phyloP scores from a whole-genome alignment of 23 red algal species.

The Pyropia yezoensis region DNA sequence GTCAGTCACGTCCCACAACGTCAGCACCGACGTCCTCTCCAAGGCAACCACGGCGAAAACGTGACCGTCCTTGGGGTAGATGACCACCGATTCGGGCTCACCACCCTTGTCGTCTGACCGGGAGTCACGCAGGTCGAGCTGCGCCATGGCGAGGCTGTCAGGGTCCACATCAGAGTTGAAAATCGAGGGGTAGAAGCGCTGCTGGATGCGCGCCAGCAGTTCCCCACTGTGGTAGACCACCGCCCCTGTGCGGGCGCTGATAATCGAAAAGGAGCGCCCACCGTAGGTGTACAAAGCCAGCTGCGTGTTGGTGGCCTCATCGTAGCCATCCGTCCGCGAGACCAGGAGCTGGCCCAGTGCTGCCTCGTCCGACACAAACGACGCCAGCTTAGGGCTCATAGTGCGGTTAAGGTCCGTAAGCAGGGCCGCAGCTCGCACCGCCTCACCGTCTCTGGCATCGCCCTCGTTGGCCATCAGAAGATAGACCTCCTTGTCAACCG shows the following conservation, averaged over 20 bases:
- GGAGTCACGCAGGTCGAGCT: constrained; percentile 30
- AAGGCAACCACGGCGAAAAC: constrained; percentile 33
- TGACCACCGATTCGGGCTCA: constrained; percentile 38
- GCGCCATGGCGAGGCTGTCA: constrained; percentile 9
- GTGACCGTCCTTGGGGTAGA: constrained; percentile 14
- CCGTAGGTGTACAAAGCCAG: constrained; percentile 62
- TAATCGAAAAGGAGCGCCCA: constrained; percentile 51
- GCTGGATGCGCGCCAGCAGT: constrained; percentile 51
- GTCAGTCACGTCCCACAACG: constrained; percentile 43
- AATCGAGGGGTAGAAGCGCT: constrained; percentile 34
- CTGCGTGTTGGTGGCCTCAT: constrained; percentile 45
- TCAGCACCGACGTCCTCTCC: constrained; percentile 37
- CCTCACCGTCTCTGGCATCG: constrained; percentile 50
- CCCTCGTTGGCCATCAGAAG: constrained; percentile 65
- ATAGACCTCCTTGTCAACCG: constrained; percentile 33
- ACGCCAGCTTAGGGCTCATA: constrained; percentile 14
- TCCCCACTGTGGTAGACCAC: constrained; percentile 64
- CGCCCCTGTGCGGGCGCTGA: constrained; percentile 12
- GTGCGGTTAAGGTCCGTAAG: constrained; percentile 22
- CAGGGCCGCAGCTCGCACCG: constrained; percentile 31
- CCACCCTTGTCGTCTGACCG: constrained; percentile 63
- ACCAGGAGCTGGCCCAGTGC: constrained; percentile 45
- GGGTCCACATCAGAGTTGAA: constrained; percentile 60
- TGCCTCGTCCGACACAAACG: constrained; percentile 25
- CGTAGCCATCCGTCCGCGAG: constrained; percentile 27